These are phyloP conservation scores for Anisodus tanguticus DNA, from an alignment of 257 asterid genomes.

Conservation along the genomic window DNA sequence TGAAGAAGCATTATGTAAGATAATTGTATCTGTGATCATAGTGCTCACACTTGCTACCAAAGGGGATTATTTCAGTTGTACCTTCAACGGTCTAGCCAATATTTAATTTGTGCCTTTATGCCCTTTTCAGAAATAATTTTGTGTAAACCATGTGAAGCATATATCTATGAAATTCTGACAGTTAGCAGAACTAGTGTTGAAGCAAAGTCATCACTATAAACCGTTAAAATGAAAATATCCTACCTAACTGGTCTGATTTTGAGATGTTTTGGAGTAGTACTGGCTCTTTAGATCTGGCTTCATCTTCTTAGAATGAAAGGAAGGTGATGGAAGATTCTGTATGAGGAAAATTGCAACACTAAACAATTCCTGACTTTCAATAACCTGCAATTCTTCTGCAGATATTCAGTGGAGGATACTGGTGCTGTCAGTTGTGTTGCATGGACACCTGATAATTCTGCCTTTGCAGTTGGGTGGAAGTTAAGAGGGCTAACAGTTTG, in stretches of 20 bases:
- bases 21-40: slow-evolving; percentile 2
- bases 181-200: not conserved
- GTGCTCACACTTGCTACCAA: not conserved
- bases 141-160: slow-evolving; percentile 4
- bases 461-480: slow-evolving; percentile 99
- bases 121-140: not conserved
- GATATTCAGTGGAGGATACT: slow-evolving; percentile 91
- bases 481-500: slow-evolving; percentile 95
- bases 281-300: not conserved
- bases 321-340: slow-evolving; percentile 19
- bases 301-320: not conserved
- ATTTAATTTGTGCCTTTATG: not conserved
- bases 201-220: not conserved
- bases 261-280: slow-evolving; percentile 17
- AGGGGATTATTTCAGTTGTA: slow-evolving; percentile 20
- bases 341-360: slow-evolving; percentile 9
- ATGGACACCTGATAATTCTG: slow-evolving; percentile 96
- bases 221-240: not conserved
- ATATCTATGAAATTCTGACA: slow-evolving; percentile 20
- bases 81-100: not conserved
- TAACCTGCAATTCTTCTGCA: slow-evolving; percentile 41
- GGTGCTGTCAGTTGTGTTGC: slow-evolving; percentile 96
- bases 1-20: slow-evolving; percentile 12
- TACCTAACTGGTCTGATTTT: not conserved
- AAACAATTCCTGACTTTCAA: not conserved